Evolutionary conservation across 371 early-diverging fungal species (phyloP).

Genomic region (Mortierella sp.): DNA sequence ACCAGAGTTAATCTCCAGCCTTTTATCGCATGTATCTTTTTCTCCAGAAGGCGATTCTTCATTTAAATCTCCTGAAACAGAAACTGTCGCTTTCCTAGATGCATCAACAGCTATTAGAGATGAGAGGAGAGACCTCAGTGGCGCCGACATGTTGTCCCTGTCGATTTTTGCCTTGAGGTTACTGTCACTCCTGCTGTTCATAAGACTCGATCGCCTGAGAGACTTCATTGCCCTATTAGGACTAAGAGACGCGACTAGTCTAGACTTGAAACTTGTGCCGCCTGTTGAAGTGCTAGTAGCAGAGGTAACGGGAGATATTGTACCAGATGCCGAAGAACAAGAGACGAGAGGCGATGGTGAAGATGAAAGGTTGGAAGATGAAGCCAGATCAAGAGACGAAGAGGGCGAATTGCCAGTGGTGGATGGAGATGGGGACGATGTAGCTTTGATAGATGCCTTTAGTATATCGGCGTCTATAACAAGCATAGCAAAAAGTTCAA

Average conservation of each 20-base stretch:
- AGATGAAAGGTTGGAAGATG: conserved; percentile 18
- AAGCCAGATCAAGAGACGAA: conserved; percentile 8
- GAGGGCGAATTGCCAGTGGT: background rate
- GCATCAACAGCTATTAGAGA: background rate
- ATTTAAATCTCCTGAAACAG: background rate
- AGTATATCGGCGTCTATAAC: conserved; percentile 46
- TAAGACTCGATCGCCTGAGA: conserved; percentile 20
- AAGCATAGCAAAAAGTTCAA: background rate
- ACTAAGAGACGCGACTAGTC: conserved; percentile 9
- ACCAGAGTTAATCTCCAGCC: too few relatives aligned
- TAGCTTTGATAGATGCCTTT: conserved; percentile 43
- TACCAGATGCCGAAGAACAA: conserved; percentile 21
- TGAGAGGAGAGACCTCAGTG: conserved; percentile 20
- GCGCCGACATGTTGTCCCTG: conserved; percentile 21
- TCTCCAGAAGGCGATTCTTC: background rate
- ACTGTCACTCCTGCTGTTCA: conserved; percentile 47
- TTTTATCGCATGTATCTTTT: background rate
- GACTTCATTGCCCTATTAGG: conserved; percentile 39
- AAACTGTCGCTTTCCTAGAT: background rate
- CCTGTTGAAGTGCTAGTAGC: conserved; percentile 37
- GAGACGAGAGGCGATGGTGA: conserved; percentile 23
- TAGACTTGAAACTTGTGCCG: conserved; percentile 1
- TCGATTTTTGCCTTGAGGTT: conserved; percentile 31
- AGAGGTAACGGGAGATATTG: conserved; percentile 45
- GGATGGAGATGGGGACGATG: conserved; percentile 22